These are phyloP conservation scores for Apiospora malaysiana DNA, from an alignment of 2,329 filamentous ascomycete species.

Conservation along the genomic window DNA sequence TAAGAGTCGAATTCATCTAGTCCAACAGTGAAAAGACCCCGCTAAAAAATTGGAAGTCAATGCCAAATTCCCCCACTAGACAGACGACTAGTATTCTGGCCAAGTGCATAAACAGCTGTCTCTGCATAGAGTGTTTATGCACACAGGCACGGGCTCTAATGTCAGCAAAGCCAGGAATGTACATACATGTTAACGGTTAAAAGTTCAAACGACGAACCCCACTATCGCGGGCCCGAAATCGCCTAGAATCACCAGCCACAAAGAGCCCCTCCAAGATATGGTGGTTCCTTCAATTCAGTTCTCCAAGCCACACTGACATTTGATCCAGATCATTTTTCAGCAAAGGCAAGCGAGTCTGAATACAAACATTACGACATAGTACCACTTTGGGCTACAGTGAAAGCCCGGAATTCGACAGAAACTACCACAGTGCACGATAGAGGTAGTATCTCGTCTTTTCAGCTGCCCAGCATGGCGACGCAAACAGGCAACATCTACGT, in stretches of 20 bases:
- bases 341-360: not conserved
- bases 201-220: not conserved
- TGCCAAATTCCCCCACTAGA: conserved; percentile 7
- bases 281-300: not conserved
- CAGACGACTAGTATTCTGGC: too few species aligned
- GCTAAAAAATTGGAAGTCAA: conserved; percentile 24
- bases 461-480: conserved; percentile 53
- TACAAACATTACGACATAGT: not conserved
- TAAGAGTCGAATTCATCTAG: conserved; percentile 5
- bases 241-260: conserved; percentile 32
- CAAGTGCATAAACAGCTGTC: not conserved
- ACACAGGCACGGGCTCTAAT: too few species aligned
- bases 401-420: not conserved
- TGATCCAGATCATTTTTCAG: conserved; percentile 10
- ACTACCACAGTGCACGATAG: conserved; percentile 10
- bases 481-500: conserved; percentile 65
- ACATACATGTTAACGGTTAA: too few species aligned
- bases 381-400: not conserved
- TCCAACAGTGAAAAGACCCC: not conserved
- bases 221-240: not conserved
- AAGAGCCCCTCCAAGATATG: conserved; percentile 34
- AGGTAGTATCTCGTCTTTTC: not conserved
- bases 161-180: too few species aligned
- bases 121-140: too few species aligned
- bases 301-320: not conserved